Base-by-base conservation (phyloP, 306 rosid genomes). In the Notholithocarpus densiflorus region DNA sequence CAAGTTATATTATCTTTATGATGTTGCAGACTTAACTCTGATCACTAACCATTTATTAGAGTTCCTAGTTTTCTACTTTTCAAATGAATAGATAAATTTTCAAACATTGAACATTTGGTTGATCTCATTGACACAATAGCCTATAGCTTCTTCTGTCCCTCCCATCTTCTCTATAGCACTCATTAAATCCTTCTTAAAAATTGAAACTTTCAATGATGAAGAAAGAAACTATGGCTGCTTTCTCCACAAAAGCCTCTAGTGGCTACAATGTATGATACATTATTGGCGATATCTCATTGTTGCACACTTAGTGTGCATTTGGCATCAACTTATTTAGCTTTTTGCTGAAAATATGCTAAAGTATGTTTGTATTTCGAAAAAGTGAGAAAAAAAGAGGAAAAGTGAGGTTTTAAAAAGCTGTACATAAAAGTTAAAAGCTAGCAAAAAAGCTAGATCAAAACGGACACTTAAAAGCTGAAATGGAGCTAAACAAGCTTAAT, bases 221-320 rank as follows among this genome's bases (percentile, higher is more conserved):
- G 79, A 76, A 66, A 53, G 74, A 74, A 82, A 79, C 81, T 6
- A 77, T 88, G 73, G 82, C 81, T 55, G 31, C 91, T 23, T 85
- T 89, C 74, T 85, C 94, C 56, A 83, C 84, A 20, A 88, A 85
- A 79, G 82, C 84, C 12, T 40, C 11, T 40, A 40, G 80, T 73
- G 73, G 97, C 45, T 40, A 40, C 66, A 4, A 24, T 24, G 27
- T 15, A 23, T 60, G 45, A 78, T 86, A 88, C 71, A 88, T 89
- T 92, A 78, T 94, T 94, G 4, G 66, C 87, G 0, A 82, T 92
- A 83, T 89, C 93, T 54, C 97, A 89, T 80, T 90, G 92, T 52
- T 85, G 84, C 84, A 91, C 96, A 29, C 24, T 40, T 23, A 71
- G 15, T 40, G 45, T 40, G 45, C 0, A 0, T 40, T 8, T 40